These are phyloP conservation scores for Cercospora sojina DNA, from an alignment of 2,329 filamentous ascomycete species.

Conservation along the genomic window DNA sequence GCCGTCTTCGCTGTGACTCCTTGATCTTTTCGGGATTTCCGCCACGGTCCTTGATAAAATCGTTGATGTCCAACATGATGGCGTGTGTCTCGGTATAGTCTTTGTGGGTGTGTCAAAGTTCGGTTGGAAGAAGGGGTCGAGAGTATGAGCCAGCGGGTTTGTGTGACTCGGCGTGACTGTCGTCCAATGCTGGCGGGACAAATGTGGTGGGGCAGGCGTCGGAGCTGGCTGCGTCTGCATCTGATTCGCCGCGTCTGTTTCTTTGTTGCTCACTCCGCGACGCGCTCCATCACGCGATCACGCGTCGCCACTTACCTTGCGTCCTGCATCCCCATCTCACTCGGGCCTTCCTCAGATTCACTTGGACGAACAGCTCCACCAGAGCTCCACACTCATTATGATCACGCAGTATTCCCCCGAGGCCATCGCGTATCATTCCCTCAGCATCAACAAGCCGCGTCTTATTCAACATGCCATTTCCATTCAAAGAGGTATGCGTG, in stretches of 20 bases:
- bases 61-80: slow-evolving; percentile 48
- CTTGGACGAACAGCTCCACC: neutral
- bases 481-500: slow-evolving; percentile 70
- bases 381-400: slow-evolving; percentile 5
- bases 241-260: neutral
- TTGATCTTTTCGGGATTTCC: slow-evolving; percentile 89
- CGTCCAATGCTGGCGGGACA: slow-evolving; percentile 9
- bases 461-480: slow-evolving; percentile 56
- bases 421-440: neutral
- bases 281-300: slow-evolving; percentile 5
- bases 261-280: slow-evolving; percentile 6
- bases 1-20: slow-evolving; percentile 81
- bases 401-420: neutral
- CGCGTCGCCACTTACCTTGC: slow-evolving; percentile 2
- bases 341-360: neutral
- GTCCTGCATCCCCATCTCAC: neutral
- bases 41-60: slow-evolving; percentile 71
- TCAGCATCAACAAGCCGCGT: neutral
- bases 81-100: neutral
- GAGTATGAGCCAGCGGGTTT: neutral
- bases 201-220: slow-evolving; percentile 1
- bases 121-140: neutral
- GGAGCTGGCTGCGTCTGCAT: neutral
- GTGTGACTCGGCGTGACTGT: slow-evolving; percentile 1
- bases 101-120: neutral